Conservation (phyloP, 495 filamentous ascomycete genomes). For the Neurospora sublineolata region DNA sequence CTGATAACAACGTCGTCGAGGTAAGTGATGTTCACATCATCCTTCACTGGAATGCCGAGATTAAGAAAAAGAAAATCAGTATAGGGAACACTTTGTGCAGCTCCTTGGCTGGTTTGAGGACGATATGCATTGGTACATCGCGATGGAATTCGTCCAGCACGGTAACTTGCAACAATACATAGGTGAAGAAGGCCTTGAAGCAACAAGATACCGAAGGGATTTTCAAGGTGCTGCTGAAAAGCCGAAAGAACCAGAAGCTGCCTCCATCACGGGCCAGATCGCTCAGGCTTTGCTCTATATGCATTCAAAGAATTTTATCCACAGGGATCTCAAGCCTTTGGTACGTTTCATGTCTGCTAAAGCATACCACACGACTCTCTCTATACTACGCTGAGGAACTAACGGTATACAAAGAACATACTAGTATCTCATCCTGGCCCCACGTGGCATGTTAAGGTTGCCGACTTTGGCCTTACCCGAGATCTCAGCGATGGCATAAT, state of each 20-base stretch:
- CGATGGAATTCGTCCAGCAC: conserved; percentile 33
- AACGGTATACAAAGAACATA: conserved; percentile 10
- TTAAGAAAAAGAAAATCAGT: too few species aligned
- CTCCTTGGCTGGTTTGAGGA: conserved; percentile 30
- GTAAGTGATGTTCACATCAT: background rate
- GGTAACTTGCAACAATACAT: conserved; percentile 22
- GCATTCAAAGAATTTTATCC: conserved; percentile 37
- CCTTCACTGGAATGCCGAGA: too few species aligned
- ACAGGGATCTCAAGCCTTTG: conserved; percentile 41
- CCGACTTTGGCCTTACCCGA: conserved; percentile 39
- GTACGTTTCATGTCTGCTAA: conserved; percentile 3
- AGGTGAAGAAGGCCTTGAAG: background rate
- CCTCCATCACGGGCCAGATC: conserved; percentile 28
- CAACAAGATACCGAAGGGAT: too few species aligned
- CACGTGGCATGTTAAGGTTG: conserved; percentile 38
- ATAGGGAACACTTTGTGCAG: conserved; percentile 16
- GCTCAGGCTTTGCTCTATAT: conserved; percentile 35
- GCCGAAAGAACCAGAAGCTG: conserved; percentile 23
- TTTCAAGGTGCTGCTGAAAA: too few species aligned
- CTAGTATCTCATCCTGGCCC: conserved; percentile 7
- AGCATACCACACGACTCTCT: too few species aligned
- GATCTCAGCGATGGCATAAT: conserved; percentile 3
- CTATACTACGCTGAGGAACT: too few species aligned
- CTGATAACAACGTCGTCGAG: background rate
- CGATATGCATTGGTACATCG: conserved; percentile 21